Conservation (phyloP, 176 grass and related monocot species). For the Triticum urartu region DNA sequence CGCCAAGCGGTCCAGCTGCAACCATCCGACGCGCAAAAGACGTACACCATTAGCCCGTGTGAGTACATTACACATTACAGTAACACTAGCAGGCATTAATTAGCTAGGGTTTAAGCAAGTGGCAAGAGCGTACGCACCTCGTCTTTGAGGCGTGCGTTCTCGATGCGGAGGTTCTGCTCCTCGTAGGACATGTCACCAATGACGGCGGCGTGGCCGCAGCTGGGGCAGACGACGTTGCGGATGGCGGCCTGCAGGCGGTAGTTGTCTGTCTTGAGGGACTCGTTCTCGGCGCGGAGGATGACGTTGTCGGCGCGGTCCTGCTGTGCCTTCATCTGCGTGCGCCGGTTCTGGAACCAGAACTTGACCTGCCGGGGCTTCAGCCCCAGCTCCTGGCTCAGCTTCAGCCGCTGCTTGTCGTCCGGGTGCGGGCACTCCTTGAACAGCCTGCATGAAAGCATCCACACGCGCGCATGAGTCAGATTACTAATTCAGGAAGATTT, state of each 20-base stretch:
- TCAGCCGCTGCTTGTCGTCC: conserved; percentile 95
- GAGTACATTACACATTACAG: not conserved
- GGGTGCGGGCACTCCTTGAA: conserved; percentile 99
- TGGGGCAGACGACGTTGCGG: conserved; percentile 87
- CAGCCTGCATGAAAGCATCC: conserved; percentile 41
- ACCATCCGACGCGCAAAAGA: not conserved
- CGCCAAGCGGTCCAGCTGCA: conserved; percentile 84
- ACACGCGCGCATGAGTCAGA: not conserved
- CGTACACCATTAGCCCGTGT: not conserved
- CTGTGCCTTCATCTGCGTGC: conserved; percentile 99
- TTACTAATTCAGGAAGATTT: not conserved
- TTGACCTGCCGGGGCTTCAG: conserved; percentile 96
- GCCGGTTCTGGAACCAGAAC: conserved; percentile 99
- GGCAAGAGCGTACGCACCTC: conserved; percentile 45
- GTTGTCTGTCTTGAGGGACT: conserved; percentile 87
- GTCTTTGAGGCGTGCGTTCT: conserved; percentile 91
- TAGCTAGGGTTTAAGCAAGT: conserved; percentile 9
- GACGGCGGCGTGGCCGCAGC: conserved; percentile 85
- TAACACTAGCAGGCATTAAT: not conserved
- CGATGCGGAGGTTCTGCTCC: conserved; percentile 91
- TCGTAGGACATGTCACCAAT: conserved; percentile 88
- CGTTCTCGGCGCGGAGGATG: conserved; percentile 83
- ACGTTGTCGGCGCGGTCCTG: conserved; percentile 89
- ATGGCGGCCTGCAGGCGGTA: conserved; percentile 85
- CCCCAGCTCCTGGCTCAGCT: conserved; percentile 90